Percentiles rank a stretch among this genome's conserved stretches.
Conservation (phyloP, 2,329 filamentous ascomycete species). For the Daldinia sp. region DNA sequence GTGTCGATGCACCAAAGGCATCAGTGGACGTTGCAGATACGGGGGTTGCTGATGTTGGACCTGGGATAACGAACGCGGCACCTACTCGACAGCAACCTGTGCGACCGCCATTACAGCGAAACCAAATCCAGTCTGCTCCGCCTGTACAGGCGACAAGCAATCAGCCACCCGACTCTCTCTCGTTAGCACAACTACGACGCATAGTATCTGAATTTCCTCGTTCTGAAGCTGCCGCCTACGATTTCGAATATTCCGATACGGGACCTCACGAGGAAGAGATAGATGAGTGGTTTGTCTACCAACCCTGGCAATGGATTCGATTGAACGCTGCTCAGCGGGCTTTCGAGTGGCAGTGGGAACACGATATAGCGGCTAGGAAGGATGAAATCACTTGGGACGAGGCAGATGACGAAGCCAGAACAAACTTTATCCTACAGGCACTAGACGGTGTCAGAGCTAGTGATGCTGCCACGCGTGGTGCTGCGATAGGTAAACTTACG, state of each 20-base stretch:
- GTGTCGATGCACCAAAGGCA: slow-evolving; percentile 47
- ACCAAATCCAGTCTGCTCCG: slow-evolving; percentile 48
- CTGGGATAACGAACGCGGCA: slow-evolving; percentile 35
- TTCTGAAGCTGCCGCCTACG: slow-evolving; percentile 79
- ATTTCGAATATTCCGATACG: slow-evolving; percentile 83
- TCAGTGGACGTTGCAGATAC: slow-evolving; percentile 52
- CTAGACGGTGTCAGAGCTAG: slow-evolving; percentile 60
- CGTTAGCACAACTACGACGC: slow-evolving; percentile 77
- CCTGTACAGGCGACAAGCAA: slow-evolving; percentile 48
- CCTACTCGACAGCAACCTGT: slow-evolving; percentile 39
- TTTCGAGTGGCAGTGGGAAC: slow-evolving; percentile 82
- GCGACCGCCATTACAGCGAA: slow-evolving; percentile 51
- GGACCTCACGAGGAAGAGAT: slow-evolving; percentile 86
- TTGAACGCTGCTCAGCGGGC: slow-evolving; percentile 79
- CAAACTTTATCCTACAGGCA: slow-evolving; percentile 68
- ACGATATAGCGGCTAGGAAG: slow-evolving; percentile 58
- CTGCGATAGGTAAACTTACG: slow-evolving; percentile 68
- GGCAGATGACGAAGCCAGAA: slow-evolving; percentile 66
- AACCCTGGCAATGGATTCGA: slow-evolving; percentile 84
- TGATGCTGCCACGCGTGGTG: slow-evolving; percentile 63
- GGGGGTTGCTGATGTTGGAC: slow-evolving; percentile 49
- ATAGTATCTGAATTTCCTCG: slow-evolving; percentile 81
- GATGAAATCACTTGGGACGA: slow-evolving; percentile 73
- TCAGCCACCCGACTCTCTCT: slow-evolving; percentile 75
- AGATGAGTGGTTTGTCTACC: slow-evolving; percentile 98